Evolutionary conservation across 2,329 filamentous ascomycete genomes (phyloP), one percentile per base, ranked within the genome.

Genomic region (Alternaria postmessia): DNA sequence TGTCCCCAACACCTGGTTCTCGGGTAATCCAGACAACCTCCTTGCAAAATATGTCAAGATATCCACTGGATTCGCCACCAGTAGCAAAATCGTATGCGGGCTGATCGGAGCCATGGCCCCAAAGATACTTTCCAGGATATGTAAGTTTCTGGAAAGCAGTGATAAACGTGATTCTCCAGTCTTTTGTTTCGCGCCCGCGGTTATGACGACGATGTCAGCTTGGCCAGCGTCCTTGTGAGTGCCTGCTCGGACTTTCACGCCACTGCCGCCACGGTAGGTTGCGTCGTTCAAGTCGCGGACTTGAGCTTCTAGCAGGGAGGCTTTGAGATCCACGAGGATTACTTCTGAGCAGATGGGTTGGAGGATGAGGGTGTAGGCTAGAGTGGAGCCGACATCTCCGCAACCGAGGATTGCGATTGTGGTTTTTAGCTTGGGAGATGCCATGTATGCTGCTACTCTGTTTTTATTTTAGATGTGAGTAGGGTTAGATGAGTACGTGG

Each of bases 31-130:
- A 0, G 82, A 83, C 16, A 84, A 70, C 46, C 81, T 75, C 32
- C 80, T 79, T 4, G 81, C 83, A 51, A 86, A 79, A 46, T 82
- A 81, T 1, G 85, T 86, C 34, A 87, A 75, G 28, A 87, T 75
- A 66, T 87, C 85, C 20, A 87, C 84, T 0, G 85, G 85, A 67
- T 86, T 86, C 3, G 85, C 80, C 4, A 86, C 83, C 1, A 86
- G 72, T 1, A 87, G 72, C 0, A 87, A 68, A 30, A 87, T 80
- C 0, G 83, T 78, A 54, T 84, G 78, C 4, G 78, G 71, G 26
- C 75, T 76, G 56, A 87, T 82, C 0, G 84, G 83, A 12, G 76
- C 78, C 80, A 87, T 85, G 34, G 78, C 77, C 3, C 77, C 71
- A 32, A 86, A 78, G 16, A 83, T 81, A n/a, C 77, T 81, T 5